Base-by-base conservation (phyloP, 176 grass and related monocot species). In the barley (Hordeum vulgare) region DNA sequence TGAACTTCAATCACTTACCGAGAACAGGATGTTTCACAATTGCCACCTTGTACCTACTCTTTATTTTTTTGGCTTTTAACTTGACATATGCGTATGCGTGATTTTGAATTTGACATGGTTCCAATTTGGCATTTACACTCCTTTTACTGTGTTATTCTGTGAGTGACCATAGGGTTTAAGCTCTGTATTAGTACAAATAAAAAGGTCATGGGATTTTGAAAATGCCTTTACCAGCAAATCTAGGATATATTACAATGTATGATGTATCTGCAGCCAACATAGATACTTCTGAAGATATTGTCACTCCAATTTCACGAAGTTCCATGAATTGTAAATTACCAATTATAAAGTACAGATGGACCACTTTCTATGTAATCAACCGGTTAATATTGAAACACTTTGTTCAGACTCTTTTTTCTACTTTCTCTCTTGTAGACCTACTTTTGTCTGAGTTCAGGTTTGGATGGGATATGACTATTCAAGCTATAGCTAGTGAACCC, bases 371-470 rank as follows among this genome's bases (percentile, higher is more conserved):
- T 83, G 21, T 9, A 60, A 10, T 84, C 51, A 53, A 68, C 67
- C 24, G 73, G 3, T 63, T 83, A 8, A 29, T 77, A 59, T 54
- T 12, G 9, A 51, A 73, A 33, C 33, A 33, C 33, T 71, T 70
- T 8, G 49, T 9, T 80, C 49, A 57, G 0, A 36, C 6, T 80
- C 3, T 71, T 86, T 37, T 79, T 51, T 66, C 49, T 53, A 5
- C 37, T 61, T 64, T 56, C 61, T 18, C 41, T 75, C 78, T 67
- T 91, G 82, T 82, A 98, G 96, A 66, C 44, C 85, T 95, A 53
- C 80, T 98, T 85, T 89, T 95, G 45, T 88, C 91, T 57, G 93
- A 93, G 75, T 93, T 94, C 77, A 90, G 96, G 88, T 98, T 98
- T 93, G 96, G 91, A 93, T 98, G 92, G 92, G 80, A 89, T 25